phyloP scores from a whole-genome alignment of 805 yeast species.

The Candida maris region DNA sequence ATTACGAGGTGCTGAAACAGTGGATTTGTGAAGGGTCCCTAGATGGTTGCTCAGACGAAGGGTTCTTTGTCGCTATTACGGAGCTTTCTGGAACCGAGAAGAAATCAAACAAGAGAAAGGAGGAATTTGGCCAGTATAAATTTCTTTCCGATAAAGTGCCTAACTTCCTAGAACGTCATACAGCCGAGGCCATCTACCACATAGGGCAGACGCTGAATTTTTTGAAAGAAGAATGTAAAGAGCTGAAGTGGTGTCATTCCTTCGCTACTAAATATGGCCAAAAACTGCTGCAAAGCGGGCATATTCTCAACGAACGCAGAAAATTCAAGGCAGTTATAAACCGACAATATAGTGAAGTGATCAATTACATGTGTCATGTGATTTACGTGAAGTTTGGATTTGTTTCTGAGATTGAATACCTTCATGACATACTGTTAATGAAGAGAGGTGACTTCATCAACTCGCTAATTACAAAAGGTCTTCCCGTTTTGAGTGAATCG shows the following conservation, averaged over 20 bases:
- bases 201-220: slow-evolving; percentile 73
- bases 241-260: slow-evolving; percentile 50
- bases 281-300: slow-evolving; percentile 18
- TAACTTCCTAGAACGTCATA: slow-evolving; percentile 35
- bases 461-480: slow-evolving; percentile 53
- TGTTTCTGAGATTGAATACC: slow-evolving; percentile 51
- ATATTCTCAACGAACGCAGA: slow-evolving; percentile 29
- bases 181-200: slow-evolving; percentile 48
- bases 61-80: slow-evolving; percentile 49
- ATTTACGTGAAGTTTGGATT: slow-evolving; percentile 49
- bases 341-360: slow-evolving; percentile 49
- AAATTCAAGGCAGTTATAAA: slow-evolving; percentile 34
- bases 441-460: slow-evolving; percentile 83
- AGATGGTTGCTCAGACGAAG: slow-evolving; percentile 44
- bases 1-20: slow-evolving; percentile 50
- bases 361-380: slow-evolving; percentile 46
- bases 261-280: slow-evolving; percentile 12
- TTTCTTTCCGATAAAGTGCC: slow-evolving; percentile 38
- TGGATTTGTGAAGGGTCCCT: slow-evolving; percentile 75
- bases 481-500: slow-evolving; percentile 51
- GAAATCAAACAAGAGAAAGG: not conserved
- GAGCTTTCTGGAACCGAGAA: not conserved
- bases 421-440: slow-evolving; percentile 66
- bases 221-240: slow-evolving; percentile 61
- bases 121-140: not conserved